Evolutionary conservation across 177 flowering plant species (phyloP), one percentile per base, ranked within the genome.

Genomic region (Tripterygium wilfordii): DNA sequence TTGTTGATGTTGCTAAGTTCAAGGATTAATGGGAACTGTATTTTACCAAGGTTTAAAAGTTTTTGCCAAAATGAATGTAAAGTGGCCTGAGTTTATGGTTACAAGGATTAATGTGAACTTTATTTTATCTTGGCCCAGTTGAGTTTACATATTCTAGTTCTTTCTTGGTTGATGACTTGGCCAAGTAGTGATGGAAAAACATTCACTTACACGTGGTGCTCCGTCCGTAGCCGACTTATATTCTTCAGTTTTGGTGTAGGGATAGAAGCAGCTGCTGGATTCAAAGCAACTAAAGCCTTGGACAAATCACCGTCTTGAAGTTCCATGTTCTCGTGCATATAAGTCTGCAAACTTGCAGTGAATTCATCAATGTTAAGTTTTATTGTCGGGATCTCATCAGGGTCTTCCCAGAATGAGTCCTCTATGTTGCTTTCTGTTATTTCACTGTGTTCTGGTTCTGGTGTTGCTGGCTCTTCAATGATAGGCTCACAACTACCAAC

Each of bases 191-290:
- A 56, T n/a, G 5, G 22, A 28, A 32, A 36, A n/a, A 44, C 39
- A 3, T 21, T 17, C 23, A 64, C 80, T 71, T 69, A 75, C 80
- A 75, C 80, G 61, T 71, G 77, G 46, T 75, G 80, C 57, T 71
- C 80, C 27, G 80, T 75, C 26, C 77, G 55, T 30, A 75, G 56
- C 20, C 80, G 55, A 32, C 66, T 71, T 18, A 72, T 61, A 63
- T 68, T 62, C 74, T 72, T 75, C 43, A 68, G 48, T 63, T 72
- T 66, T n/a, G 63, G 77, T 8, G 57, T 40, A 13, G 71, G 77
- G 5, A 68, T 54, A 8, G 65, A 61, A 30, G 80, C 69, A 42
- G 53, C 62, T 14, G 54, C 61, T 31, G 73, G 54, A 35, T 52
- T 46, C 54, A 70, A 42, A 39, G 70, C 73, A 43, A 70, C 75